Conservation (phyloP, 2,329 filamentous ascomycete genomes). For the Beauveria pseudobassiana region DNA sequence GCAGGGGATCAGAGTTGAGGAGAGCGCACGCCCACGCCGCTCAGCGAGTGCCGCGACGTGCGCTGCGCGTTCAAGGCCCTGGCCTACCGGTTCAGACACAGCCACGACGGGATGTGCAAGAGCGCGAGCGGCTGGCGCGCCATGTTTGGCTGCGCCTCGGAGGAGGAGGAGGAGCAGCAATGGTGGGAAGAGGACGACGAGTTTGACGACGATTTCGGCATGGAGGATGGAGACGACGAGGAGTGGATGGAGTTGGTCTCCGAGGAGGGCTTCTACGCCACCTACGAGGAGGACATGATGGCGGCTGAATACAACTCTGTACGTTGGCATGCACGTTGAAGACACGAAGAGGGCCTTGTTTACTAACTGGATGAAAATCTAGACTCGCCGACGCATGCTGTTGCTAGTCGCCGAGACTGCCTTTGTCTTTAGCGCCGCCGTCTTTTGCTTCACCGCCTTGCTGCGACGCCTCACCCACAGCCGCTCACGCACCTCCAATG, state of each 20-base stretch:
- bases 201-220: neutral
- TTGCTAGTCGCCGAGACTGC: conserved; percentile 25
- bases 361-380: neutral
- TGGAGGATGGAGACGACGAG: neutral
- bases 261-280: neutral
- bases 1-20: conserved; percentile 15
- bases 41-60: conserved; percentile 31
- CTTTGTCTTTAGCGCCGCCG: conserved; percentile 30
- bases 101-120: conserved; percentile 17
- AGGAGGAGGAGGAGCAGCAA: neutral
- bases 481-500: neutral
- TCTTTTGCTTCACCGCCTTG: conserved; percentile 15
- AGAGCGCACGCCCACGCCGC: neutral
- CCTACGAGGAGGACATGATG: neutral
- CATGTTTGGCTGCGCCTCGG: neutral
- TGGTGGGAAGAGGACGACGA: neutral
- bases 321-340: neutral
- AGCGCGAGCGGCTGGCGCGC: conserved; percentile 11
- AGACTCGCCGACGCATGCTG: conserved; percentile 5
- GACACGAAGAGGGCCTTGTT: neutral
- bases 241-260: neutral
- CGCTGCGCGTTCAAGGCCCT: conserved; percentile 36
- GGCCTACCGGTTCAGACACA: conserved; percentile 30
- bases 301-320: neutral
- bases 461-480: conserved; percentile 13